Conservation (phyloP, 371 early-diverging fungal genomes). For the Apophysomyces ossiformis region DNA sequence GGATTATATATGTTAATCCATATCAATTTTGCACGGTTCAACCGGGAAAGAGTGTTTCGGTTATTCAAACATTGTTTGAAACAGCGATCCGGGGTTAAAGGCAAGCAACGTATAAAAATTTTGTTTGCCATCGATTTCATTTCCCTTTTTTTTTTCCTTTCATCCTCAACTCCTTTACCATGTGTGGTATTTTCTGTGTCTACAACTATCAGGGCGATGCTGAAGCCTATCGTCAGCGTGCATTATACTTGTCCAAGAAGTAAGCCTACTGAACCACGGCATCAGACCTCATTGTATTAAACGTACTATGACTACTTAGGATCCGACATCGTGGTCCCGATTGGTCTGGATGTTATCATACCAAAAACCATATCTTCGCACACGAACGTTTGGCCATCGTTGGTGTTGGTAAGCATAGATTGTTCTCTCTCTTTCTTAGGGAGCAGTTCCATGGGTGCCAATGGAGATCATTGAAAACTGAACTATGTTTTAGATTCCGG, state of each 20-base stretch:
- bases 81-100: constrained; percentile 1
- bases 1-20: too few relatives aligned
- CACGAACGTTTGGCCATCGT: constrained; percentile 98
- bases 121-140: constrained; percentile 1
- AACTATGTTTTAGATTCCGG: constrained; percentile 69
- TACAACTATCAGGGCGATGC: constrained; percentile 85
- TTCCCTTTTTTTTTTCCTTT: neutral
- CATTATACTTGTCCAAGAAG: constrained; percentile 88
- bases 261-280: constrained; percentile 35
- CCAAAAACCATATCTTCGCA: constrained; percentile 84
- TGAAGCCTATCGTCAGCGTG: constrained; percentile 79
- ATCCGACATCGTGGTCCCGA: constrained; percentile 97
- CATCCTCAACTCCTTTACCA: constrained; percentile 27
- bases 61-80: neutral
- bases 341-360: constrained; percentile 88
- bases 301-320: constrained; percentile 19
- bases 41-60: neutral
- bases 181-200: constrained; percentile 98
- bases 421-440: neutral
- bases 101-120: neutral
- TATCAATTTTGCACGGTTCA: neutral
- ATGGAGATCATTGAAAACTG: too few relatives aligned
- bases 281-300: neutral
- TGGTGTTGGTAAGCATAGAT: constrained; percentile 75
- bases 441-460: neutral